These are phyloP conservation scores for Tilletia indica DNA, from an alignment of 1,284 basidiomycete genomes.

Conservation along the genomic window DNA sequence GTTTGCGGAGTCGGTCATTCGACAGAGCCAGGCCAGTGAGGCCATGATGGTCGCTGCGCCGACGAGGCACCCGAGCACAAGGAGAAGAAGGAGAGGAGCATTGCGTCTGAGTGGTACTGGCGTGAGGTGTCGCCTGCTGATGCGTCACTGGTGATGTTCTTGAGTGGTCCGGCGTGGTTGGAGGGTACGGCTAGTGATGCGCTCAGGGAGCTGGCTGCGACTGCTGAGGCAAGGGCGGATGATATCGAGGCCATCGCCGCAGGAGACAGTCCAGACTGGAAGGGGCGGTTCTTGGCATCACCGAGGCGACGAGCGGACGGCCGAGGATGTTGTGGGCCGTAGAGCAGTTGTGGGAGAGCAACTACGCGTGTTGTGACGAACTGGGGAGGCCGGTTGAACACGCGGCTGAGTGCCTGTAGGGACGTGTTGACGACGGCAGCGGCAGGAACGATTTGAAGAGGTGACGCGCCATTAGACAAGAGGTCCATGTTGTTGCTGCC, in stretches of 20 bases:
- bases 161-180: background rate
- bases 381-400: background rate
- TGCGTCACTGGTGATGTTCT: background rate
- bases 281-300: background rate
- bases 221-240: background rate
- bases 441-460: conserved; percentile 9
- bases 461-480: background rate
- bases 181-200: background rate
- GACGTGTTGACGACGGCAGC: background rate
- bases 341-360: background rate
- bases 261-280: background rate
- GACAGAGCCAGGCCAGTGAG: conserved; percentile 11
- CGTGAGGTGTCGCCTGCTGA: background rate
- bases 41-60: conserved; percentile 15
- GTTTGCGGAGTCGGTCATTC: conserved; percentile 10
- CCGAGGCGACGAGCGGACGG: background rate
- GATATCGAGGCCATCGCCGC: background rate
- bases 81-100: background rate
- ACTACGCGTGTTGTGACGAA: background rate
- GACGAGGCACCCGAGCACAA: conserved; percentile 10
- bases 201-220: background rate
- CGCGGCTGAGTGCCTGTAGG: background rate
- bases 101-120: conserved; percentile 1
- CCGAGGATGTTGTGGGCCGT: background rate
- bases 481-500: background rate